These are phyloP conservation scores for Amanita subjunquillea DNA, from an alignment of 768 basidiomycete species.

Conservation along the genomic window DNA sequence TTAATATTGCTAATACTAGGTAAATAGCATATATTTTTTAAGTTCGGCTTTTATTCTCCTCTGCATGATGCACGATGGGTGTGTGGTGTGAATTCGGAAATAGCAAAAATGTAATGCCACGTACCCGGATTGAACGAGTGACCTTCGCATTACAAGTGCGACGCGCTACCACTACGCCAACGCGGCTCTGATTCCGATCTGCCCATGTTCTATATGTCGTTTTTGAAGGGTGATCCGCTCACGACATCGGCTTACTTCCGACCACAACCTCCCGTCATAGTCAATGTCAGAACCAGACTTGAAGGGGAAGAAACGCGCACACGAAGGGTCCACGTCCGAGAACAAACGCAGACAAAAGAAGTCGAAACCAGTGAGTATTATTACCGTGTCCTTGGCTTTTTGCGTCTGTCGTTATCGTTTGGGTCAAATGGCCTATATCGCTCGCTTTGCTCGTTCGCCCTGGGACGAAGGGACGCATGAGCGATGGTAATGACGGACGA, in stretches of 20 bases:
- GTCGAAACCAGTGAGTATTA: slow-evolving; percentile 37
- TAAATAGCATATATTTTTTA: background rate
- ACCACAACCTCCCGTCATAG: no score
- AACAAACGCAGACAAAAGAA: slow-evolving; percentile 30
- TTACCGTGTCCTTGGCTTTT: background rate
- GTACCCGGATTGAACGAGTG: slow-evolving; percentile 37
- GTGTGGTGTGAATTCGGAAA: background rate
- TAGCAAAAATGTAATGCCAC: slow-evolving; percentile 18
- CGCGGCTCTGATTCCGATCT: slow-evolving; percentile 11
- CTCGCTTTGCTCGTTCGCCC: no score
- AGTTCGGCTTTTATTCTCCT: no score
- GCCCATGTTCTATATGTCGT: no score
- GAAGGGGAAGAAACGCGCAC: background rate
- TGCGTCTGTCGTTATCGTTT: background rate
- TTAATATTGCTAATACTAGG: background rate
- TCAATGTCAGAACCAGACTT: background rate
- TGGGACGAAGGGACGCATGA: no score
- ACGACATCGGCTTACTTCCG: background rate
- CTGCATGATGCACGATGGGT: no score
- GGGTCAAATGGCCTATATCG: no score
- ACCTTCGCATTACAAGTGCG: slow-evolving; percentile 35
- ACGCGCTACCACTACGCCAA: slow-evolving; percentile 36
- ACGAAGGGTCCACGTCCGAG: background rate
- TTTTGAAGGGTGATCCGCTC: background rate
- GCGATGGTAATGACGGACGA: no score